These are phyloP conservation scores for Hypomontagnella submonticulosa DNA, from an alignment of 495 filamentous ascomycete genomes.

Conservation along the genomic window DNA sequence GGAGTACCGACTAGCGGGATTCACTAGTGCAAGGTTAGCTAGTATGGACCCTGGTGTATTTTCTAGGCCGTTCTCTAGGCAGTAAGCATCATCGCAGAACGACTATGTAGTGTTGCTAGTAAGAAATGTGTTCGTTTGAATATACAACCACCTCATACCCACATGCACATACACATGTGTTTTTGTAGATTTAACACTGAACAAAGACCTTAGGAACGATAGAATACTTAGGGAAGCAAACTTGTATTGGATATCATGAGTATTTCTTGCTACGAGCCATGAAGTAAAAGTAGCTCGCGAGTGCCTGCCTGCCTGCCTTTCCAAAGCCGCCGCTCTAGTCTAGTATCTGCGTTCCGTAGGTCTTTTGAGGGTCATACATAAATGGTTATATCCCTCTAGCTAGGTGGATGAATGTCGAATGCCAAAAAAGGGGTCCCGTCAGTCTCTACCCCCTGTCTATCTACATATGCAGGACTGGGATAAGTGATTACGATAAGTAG, in stretches of 20 bases:
- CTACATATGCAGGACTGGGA: slow-evolving; percentile 27
- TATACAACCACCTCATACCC: too few relatives aligned
- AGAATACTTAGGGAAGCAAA: slow-evolving; percentile 15
- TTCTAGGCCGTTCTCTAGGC: too few relatives aligned
- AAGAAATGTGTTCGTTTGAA: too few relatives aligned
- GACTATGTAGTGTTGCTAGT: too few relatives aligned
- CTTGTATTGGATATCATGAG: slow-evolving; percentile 41
- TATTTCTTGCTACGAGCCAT: slow-evolving; percentile 25
- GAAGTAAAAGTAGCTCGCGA: slow-evolving; percentile 30
- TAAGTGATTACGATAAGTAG: slow-evolving; percentile 40
- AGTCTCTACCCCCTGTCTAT: slow-evolving; percentile 5
- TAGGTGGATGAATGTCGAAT: slow-evolving; percentile 25
- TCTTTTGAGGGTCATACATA: slow-evolving; percentile 19
- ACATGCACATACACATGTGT: too few relatives aligned
- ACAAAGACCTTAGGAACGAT: too few relatives aligned
- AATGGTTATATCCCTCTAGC: slow-evolving; percentile 10
- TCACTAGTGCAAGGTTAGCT: background rate
- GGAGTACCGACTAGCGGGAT: too few relatives aligned
- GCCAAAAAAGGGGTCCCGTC: slow-evolving; percentile 27
- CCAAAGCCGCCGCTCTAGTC: slow-evolving; percentile 29
- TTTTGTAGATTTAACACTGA: too few relatives aligned
- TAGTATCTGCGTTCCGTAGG: background rate
- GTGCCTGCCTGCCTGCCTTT: too few relatives aligned
- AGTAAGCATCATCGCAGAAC: too few relatives aligned
- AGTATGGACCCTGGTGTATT: too few relatives aligned